Conservation (phyloP, 2,329 filamentous ascomycete species). For the Hymenoscyphus fraxineus region DNA sequence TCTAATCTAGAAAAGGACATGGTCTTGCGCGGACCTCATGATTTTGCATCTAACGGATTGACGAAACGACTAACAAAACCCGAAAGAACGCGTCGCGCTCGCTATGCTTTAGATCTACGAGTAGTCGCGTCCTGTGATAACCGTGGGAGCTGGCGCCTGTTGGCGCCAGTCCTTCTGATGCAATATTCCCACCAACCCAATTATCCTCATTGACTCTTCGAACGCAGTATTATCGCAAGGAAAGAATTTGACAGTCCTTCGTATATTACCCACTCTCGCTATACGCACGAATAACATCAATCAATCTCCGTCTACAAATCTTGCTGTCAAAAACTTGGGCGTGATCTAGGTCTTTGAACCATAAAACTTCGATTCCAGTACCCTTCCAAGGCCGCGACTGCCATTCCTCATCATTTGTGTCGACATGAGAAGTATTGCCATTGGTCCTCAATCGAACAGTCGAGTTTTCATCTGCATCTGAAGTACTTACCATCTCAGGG, state of each 20-base stretch:
- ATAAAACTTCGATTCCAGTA: conserved; percentile 45
- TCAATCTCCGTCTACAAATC: conserved; percentile 33
- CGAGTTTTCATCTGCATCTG: conserved; percentile 12
- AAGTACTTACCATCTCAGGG: conserved; percentile 22
- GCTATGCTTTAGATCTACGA: neutral
- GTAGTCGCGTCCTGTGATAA: neutral
- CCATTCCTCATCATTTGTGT: conserved; percentile 29
- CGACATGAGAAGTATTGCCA: conserved; percentile 20
- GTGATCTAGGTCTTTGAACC: conserved; percentile 54
- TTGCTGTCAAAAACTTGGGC: conserved; percentile 49
- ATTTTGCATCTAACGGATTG: neutral
- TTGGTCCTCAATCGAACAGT: conserved; percentile 14
- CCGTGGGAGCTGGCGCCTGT: neutral
- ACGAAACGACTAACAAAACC: too few relatives aligned
- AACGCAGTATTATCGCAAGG: too few relatives aligned
- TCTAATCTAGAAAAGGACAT: neutral
- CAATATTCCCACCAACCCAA: neutral
- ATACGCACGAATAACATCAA: conserved; percentile 33
- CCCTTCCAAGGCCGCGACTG: conserved; percentile 34
- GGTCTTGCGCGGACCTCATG: too few relatives aligned
- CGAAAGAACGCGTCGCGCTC: neutral
- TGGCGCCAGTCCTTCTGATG: neutral
- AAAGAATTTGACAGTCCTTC: too few relatives aligned
- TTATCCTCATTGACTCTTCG: neutral
- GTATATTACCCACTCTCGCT: conserved; percentile 16